Conservation (phyloP, 208 protist species). For the Leishmania turanica region DNA sequence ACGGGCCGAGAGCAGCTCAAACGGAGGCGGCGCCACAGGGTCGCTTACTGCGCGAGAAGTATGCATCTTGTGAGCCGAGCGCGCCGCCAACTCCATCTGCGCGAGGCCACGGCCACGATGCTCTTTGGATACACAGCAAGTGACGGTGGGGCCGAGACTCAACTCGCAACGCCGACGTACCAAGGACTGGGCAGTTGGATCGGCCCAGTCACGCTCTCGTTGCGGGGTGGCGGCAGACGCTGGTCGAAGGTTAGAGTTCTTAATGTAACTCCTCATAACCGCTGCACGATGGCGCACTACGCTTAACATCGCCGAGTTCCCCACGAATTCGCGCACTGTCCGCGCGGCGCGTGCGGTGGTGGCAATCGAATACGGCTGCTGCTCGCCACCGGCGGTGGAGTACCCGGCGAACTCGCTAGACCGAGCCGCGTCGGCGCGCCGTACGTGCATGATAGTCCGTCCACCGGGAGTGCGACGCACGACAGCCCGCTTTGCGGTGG, state of each 20-base stretch:
- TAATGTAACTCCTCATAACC: neutral
- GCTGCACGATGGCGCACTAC: conserved; percentile 10
- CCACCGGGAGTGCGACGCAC: neutral
- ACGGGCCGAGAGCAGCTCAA: conserved; percentile 32
- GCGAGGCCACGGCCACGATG: neutral
- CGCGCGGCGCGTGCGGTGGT: neutral
- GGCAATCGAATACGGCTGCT: neutral
- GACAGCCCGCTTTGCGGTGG: neutral
- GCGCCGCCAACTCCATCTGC: neutral
- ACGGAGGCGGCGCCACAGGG: conserved; percentile 8
- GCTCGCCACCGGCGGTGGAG: neutral
- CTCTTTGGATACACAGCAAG: neutral
- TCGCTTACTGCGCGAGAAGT: neutral
- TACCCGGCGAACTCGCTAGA: neutral
- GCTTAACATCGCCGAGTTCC: conserved; percentile 9
- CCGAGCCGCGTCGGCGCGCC: neutral
- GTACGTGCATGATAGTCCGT: neutral
- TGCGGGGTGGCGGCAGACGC: neutral
- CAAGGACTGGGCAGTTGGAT: neutral
- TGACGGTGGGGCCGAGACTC: neutral
- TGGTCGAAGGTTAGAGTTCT: neutral
- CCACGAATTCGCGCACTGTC: conserved; percentile 1
- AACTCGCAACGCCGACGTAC: conserved; percentile 9
- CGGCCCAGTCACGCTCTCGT: neutral
- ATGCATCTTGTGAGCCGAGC: neutral